A percentile compares a stretch with the other conserved stretches of the same genome.
These are phyloP conservation scores for Curvularia verruculosa DNA, from an alignment of 2,329 filamentous ascomycete genomes.

Conservation along the genomic window DNA sequence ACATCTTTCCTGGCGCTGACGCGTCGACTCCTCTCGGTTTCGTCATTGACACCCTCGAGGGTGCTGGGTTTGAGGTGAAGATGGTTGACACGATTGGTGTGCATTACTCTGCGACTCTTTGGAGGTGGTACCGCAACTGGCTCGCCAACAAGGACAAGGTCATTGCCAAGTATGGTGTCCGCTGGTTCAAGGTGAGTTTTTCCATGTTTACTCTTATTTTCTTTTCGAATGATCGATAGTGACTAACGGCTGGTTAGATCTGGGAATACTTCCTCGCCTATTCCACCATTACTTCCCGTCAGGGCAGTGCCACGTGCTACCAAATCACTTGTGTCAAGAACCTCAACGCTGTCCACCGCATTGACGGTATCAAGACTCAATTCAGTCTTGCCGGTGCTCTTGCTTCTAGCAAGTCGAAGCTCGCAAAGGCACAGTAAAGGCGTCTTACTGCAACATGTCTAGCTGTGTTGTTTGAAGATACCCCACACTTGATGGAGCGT, in stretches of 20 bases:
- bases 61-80: slow-evolving; percentile 90
- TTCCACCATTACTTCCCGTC: slow-evolving; percentile 81
- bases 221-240: neutral
- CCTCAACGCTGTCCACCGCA: slow-evolving; percentile 82
- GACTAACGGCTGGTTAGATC: slow-evolving; percentile 62
- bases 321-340: slow-evolving; percentile 90
- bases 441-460: neutral
- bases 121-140: slow-evolving; percentile 99
- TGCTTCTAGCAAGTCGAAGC: slow-evolving; percentile 53
- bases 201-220: too few species aligned
- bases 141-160: slow-evolving; percentile 91
- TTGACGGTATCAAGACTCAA: slow-evolving; percentile 74
- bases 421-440: slow-evolving; percentile 18
- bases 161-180: slow-evolving; percentile 89
- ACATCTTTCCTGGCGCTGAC: slow-evolving; percentile 96
- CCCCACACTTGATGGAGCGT: neutral
- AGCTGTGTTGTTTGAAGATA: neutral
- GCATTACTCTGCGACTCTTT: slow-evolving; percentile 94
- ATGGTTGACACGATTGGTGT: slow-evolving; percentile 90
- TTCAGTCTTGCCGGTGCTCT: slow-evolving; percentile 72
- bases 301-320: slow-evolving; percentile 84
- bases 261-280: slow-evolving; percentile 92
- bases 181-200: slow-evolving; percentile 89
- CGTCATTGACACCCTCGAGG: slow-evolving; percentile 84
- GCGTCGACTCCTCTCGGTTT: slow-evolving; percentile 91